Evolutionary conservation across 441 rosid genomes (phyloP), one percentile per base, ranked within the genome.

Genomic region (Erodium moschatum): DNA sequence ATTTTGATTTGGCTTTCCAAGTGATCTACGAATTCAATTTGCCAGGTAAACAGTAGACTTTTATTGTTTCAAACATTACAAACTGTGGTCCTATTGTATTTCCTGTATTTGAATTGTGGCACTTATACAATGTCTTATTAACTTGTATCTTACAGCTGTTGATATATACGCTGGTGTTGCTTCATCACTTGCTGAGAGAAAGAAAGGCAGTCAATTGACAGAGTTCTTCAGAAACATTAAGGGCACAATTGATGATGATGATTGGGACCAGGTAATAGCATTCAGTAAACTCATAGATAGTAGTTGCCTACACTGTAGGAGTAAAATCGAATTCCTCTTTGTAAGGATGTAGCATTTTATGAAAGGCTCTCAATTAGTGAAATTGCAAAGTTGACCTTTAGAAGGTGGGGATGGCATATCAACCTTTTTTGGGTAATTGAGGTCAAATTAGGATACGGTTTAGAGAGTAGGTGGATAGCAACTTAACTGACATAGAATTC

Each of bases 101-200:
- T 38, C 5, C 6, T 38, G 0, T 16, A 68, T 48, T 71, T 66
- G 13, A 29, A 35, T 50, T 64, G 42, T 72, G 54, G 66, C 33
- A 42, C 56, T 73, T 69, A 27, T 35, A 46, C 35, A 31, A 2
- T 67, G 58, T 50, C 19, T 13, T 50, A 50, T 50, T 15, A 13
- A 50, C 58, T n/a, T 50, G 18, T 50, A 13, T 20, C 67, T 52
- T 79, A 77, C 85, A 91, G 97, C 95, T 75, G 97, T 93, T 69
- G 98, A 89, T 75, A 93, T 91, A 79, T 93, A 93, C 82, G 98
- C 98, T 76, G 96, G 82, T 72, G 97, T 89, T 80, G 98, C 97
- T 81, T 80, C 98, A 21, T 91, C 95, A 73, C 91, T 93, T 19
- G 98, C 97, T 61, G 93, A 87, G 76, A 88, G 98, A 73, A 93